Conservation (phyloP, 139 green algal genomes). For the Auxenochlorella pyrenoidosa region DNA sequence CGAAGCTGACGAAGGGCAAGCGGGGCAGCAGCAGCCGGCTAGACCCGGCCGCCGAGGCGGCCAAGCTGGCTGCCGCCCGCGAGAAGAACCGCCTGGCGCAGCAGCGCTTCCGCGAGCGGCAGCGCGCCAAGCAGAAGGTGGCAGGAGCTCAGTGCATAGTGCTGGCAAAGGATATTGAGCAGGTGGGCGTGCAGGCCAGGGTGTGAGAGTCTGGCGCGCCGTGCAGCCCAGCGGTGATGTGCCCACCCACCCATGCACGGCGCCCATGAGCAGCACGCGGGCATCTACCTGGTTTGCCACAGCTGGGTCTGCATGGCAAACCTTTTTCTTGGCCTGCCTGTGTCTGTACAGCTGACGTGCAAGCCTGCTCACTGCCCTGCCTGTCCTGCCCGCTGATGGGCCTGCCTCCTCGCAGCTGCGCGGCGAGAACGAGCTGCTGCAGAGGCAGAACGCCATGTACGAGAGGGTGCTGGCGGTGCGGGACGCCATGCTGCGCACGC, state of each 20-base stretch:
- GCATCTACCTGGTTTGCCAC: no score
- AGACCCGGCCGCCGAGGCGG: neutral
- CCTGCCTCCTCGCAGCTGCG: neutral
- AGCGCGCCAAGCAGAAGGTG: neutral
- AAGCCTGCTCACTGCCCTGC: no score
- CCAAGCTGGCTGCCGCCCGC: conserved; percentile 6
- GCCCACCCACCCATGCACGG: neutral
- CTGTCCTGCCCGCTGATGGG: neutral
- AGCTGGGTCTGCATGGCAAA: no score
- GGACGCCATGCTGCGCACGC: conserved; percentile 26
- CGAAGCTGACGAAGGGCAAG: neutral
- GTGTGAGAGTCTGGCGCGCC: neutral
- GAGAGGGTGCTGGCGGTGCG: conserved; percentile 28
- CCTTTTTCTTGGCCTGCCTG: neutral
- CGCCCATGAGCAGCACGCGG: neutral
- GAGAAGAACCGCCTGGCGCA: conserved; percentile 35
- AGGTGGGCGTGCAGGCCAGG: neutral
- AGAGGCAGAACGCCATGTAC: neutral
- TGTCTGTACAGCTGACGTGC: no score
- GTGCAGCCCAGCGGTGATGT: neutral
- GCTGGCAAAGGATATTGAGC: conserved; percentile 12
- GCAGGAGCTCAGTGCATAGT: neutral
- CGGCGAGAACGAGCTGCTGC: neutral
- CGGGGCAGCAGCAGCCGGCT: neutral
- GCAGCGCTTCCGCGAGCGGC: conserved; percentile 34